Evolutionary conservation across 495 filamentous ascomycete genomes (phyloP).

Genomic region (Xylaria curta): DNA sequence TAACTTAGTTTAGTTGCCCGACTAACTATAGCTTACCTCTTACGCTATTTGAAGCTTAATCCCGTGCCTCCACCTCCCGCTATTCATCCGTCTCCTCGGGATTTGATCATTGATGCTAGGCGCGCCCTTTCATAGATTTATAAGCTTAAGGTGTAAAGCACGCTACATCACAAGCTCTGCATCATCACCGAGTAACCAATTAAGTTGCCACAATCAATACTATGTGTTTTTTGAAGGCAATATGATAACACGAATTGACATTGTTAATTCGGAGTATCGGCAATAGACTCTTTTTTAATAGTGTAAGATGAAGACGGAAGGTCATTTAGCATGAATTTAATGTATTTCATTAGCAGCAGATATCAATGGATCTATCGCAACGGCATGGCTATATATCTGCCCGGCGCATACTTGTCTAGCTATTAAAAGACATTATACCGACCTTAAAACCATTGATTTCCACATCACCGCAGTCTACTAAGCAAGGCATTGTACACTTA

Average conservation of each 20-base stretch:
- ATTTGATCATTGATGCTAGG: conserved; percentile 17
- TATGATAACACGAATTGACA: background rate
- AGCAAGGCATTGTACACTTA: background rate
- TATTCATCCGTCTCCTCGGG: background rate
- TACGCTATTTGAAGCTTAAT: background rate
- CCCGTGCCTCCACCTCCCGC: background rate
- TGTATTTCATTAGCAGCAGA: background rate
- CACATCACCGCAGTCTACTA: background rate
- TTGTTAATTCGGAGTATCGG: background rate
- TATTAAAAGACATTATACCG: background rate
- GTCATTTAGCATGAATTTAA: background rate
- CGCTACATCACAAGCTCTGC: background rate
- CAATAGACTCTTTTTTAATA: background rate
- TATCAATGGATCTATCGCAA: too few species aligned
- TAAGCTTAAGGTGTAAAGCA: conserved; percentile 4
- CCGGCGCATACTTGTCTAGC: background rate
- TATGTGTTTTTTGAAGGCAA: background rate
- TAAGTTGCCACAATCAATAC: background rate
- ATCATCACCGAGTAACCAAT: background rate
- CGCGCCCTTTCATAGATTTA: conserved; percentile 19
- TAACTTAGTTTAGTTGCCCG: background rate
- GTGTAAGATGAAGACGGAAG: background rate
- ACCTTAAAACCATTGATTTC: background rate
- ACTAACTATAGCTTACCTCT: background rate
- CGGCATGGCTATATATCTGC: background rate